These are phyloP conservation scores for Boletus edulis DNA, from an alignment of 768 basidiomycete species.

Conservation along the genomic window DNA sequence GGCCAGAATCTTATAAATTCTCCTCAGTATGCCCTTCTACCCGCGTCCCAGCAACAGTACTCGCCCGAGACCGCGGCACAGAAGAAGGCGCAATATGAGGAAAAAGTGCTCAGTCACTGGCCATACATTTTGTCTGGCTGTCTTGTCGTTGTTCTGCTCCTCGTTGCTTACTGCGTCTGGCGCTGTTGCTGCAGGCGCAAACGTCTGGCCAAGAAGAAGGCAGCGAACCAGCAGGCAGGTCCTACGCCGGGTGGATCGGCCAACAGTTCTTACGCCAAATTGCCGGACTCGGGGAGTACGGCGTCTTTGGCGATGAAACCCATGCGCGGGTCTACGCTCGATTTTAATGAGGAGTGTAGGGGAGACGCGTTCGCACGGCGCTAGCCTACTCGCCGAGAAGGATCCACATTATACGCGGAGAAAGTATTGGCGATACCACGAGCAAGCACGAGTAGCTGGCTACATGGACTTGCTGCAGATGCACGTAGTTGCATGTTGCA, in stretches of 20 bases:
- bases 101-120: constrained; percentile 67
- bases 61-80: constrained; percentile 64
- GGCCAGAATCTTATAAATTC: constrained; percentile 58
- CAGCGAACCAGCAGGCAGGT: constrained; percentile 17
- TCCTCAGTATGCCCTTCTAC: constrained; percentile 57
- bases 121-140: constrained; percentile 68
- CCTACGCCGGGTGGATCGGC: not conserved
- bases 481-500: constrained; percentile 6
- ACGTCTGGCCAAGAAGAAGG: constrained; percentile 28
- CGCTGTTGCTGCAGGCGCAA: constrained; percentile 53
- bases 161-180: constrained; percentile 53
- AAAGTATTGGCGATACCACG: constrained; percentile 2
- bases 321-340: constrained; percentile 17
- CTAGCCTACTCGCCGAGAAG: not conserved
- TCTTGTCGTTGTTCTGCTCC: constrained; percentile 45
- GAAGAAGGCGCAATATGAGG: constrained; percentile 65
- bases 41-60: constrained; percentile 52
- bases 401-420: not conserved
- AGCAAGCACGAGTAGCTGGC: constrained; percentile 32
- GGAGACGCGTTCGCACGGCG: constrained; percentile 16
- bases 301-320: constrained; percentile 31
- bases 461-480: constrained; percentile 24
- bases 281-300: constrained; percentile 28
- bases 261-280: constrained; percentile 21
- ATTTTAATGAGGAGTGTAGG: constrained; percentile 18